A percentile compares a stretch with the other conserved stretches of the same genome.
These are phyloP conservation scores for Monosporozyma unispora DNA, from an alignment of 805 yeast genomes.

Conservation along the genomic window DNA sequence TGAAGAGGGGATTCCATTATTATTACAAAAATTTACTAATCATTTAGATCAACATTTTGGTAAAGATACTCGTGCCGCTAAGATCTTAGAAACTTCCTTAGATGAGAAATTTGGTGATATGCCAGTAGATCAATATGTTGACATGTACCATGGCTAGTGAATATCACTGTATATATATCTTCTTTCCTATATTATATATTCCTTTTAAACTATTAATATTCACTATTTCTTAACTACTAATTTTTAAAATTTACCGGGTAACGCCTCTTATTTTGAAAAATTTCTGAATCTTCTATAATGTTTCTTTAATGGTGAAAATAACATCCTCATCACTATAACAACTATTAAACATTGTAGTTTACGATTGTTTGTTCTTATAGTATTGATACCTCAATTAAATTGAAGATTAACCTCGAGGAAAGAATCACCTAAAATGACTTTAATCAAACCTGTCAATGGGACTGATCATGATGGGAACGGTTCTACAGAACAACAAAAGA, in stretches of 20 bases:
- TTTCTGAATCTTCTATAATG: neutral
- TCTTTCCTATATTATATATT: neutral
- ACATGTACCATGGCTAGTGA: conserved; percentile 24
- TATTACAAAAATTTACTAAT: conserved; percentile 41
- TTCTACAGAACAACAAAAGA: neutral
- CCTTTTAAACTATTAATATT: neutral
- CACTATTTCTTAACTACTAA: no score
- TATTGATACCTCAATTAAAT: neutral
- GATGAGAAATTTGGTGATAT: conserved; percentile 31
- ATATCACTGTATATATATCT: neutral
- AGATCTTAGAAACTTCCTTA: conserved; percentile 5
- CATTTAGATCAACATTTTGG: conserved; percentile 40
- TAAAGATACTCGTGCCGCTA: conserved; percentile 13
- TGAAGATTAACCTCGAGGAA: neutral
- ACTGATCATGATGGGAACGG: neutral
- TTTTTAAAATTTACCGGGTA: neutral
- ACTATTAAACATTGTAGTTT: neutral
- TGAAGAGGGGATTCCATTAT: conserved; percentile 49
- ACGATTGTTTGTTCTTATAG: no score
- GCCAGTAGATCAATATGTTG: conserved; percentile 42
- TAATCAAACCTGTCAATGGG: neutral
- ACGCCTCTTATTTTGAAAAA: neutral
- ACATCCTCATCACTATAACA: neutral
- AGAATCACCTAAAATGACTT: neutral
- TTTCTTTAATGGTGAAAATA: neutral